Evolutionary conservation across 768 basidiomycete genomes (phyloP).

Genomic region (Hericium coralloides): DNA sequence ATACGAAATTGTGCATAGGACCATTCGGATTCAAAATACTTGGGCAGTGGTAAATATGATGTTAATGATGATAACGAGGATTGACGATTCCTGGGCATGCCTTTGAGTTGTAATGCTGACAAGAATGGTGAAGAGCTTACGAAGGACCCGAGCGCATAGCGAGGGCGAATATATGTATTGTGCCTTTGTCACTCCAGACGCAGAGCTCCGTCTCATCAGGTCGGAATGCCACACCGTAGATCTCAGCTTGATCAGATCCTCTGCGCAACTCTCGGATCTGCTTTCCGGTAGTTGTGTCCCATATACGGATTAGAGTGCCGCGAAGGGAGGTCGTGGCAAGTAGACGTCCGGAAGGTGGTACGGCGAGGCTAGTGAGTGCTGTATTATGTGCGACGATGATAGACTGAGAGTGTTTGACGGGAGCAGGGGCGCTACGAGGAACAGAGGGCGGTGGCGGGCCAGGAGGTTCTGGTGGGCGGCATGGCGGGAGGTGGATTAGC

Average conservation of each 20-base stretch:
- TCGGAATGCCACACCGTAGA: constrained; percentile 84
- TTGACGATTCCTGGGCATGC: constrained; percentile 64
- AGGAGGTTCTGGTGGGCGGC: constrained; percentile 46
- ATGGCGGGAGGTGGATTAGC: constrained; percentile 76
- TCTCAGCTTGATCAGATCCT: constrained; percentile 84
- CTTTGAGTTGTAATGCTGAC: background rate
- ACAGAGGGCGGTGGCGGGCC: constrained; percentile 47
- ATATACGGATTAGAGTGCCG: constrained; percentile 83
- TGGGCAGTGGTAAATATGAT: constrained; percentile 75
- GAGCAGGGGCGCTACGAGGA: constrained; percentile 44
- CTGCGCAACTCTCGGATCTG: constrained; percentile 73
- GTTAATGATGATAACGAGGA: constrained; percentile 75
- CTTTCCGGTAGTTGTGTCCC: constrained; percentile 69
- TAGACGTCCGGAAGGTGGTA: constrained; percentile 68
- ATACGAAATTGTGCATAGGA: constrained; percentile 91
- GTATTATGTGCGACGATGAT: constrained; percentile 82
- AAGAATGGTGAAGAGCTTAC: constrained; percentile 36
- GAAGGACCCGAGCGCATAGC: constrained; percentile 47
- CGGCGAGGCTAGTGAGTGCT: constrained; percentile 67
- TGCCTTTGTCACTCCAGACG: constrained; percentile 95
- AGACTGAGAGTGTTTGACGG: constrained; percentile 58
- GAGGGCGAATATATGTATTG: constrained; percentile 82
- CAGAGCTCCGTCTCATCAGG: constrained; percentile 81
- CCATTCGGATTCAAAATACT: constrained; percentile 95
- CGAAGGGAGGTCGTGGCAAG: constrained; percentile 78